phyloP scores from a whole-genome alignment of 2,329 filamentous ascomycete species.

The Fusarium mundagurra region DNA sequence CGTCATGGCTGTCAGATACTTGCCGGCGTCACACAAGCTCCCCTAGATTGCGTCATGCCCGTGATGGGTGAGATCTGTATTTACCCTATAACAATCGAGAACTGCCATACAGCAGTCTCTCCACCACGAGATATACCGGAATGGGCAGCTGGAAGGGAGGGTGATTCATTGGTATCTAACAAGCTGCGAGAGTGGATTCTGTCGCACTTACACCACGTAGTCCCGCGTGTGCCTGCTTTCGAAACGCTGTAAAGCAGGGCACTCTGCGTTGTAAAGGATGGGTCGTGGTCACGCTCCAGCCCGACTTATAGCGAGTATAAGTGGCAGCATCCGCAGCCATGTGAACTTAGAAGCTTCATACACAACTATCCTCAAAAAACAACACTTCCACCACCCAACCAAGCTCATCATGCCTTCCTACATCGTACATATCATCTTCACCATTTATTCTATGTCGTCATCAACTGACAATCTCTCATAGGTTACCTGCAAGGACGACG shows the following conservation, averaged over 20 bases:
- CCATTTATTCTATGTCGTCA: not conserved
- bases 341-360: constrained; percentile 22
- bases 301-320: constrained; percentile 37
- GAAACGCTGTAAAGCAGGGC: constrained; percentile 14
- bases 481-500: constrained; percentile 82
- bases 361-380: constrained; percentile 21
- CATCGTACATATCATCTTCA: constrained; percentile 56
- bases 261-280: constrained; percentile 27
- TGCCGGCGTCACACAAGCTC: constrained; percentile 4
- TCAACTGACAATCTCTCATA: constrained; percentile 50
- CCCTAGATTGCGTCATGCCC: constrained; percentile 33
- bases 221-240: constrained; percentile 3
- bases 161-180: constrained; percentile 27
- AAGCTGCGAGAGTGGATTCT: constrained; percentile 18
- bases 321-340: constrained; percentile 31
- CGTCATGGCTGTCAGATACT: constrained; percentile 22
- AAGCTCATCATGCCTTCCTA: constrained; percentile 62
- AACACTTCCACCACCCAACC: constrained; percentile 21
- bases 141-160: constrained; percentile 22
- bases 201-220: constrained; percentile 27
- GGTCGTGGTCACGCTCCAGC: constrained; percentile 39
- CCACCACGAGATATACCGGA: constrained; percentile 9
- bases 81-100: constrained; percentile 34
- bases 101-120: constrained; percentile 3
- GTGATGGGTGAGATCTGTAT: not conserved